Base-by-base conservation (phyloP, 2,329 filamentous ascomycete genomes). In the Colletotrichum paranaense region DNA sequence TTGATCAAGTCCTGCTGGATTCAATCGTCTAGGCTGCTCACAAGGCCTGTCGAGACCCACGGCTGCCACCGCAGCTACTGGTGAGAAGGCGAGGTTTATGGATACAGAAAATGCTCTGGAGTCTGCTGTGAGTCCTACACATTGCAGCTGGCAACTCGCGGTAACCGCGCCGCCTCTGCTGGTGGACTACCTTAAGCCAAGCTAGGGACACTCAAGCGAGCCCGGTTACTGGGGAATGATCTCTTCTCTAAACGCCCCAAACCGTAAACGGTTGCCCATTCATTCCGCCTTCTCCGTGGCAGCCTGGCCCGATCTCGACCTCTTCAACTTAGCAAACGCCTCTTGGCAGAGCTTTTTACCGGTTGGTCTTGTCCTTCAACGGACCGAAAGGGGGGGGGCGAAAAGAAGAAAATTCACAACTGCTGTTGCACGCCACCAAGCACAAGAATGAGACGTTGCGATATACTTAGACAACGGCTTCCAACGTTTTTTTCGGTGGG, bases 401-500 rank as follows among this genome's bases (percentile, higher is more conserved):
- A 67, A 67, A 67, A 62, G 16, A 53, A 55, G 14, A 56, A 60
- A 46, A 46, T 26, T 42, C 26, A 53, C n/a, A n/a, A 26, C 32
- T 12, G 9, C 46, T 19, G 68, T 71, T 26, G 52, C 55, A 68
- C 58, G 65, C 69, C 58, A 68, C 55, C 35, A 12, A 59, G 22
- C 24, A 46, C 52, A 46, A 62, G n/a, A 49, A 73, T 57, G 60
- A 71, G 60, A 66, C 62, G 71, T 73, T 62, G 22, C 55, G 28
- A 59, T 73, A 60, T 57, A 71, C 42, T 62, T 28, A 26, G 49
- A 58, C 58, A 68, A 9, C 49, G 38, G 38, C 28, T 55, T 52
- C 24, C 58, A 63, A 68, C 53, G 69, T 56, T 67, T 67, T 64
- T 35, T 71, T 62, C n/a, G 46, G 63, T 67, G 68, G 63, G 56